A percentile compares a stretch with the other conserved stretches of the same genome.
phyloP scores from a whole-genome alignment of 2,329 filamentous ascomycete genomes.

The Dryadomyces sulphureus region DNA sequence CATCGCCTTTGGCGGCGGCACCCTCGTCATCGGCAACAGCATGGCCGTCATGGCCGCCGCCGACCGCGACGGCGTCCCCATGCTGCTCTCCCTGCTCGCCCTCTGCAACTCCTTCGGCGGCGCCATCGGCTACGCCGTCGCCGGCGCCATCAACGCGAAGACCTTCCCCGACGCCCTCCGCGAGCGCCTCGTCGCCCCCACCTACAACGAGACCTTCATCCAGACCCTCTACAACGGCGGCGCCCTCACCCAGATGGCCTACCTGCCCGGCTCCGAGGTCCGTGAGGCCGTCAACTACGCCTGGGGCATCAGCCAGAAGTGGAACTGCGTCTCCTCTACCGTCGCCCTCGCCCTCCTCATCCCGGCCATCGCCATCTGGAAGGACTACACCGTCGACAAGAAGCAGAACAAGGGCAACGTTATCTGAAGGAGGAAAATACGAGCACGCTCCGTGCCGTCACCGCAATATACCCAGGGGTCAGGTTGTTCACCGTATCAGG shows the following conservation, averaged over 20 bases:
- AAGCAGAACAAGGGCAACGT: slow-evolving; percentile 13
- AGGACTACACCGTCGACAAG: slow-evolving; percentile 11
- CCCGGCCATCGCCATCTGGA: slow-evolving; percentile 10
- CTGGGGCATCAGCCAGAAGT: slow-evolving; percentile 35
- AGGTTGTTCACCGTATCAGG: too few species aligned
- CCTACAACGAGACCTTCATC: slow-evolving; percentile 26
- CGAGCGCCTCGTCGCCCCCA: slow-evolving; percentile 28
- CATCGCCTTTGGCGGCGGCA: slow-evolving; percentile 35
- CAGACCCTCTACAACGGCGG: slow-evolving; percentile 26
- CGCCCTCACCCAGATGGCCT: slow-evolving; percentile 36
- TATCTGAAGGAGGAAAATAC: slow-evolving; percentile 3
- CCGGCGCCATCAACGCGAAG: slow-evolving; percentile 45
- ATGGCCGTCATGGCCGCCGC: slow-evolving; percentile 45
- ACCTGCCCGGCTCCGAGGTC: slow-evolving; percentile 30
- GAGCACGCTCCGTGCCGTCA: too few species aligned
- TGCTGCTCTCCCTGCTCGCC: slow-evolving; percentile 40
- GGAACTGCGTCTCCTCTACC: slow-evolving; percentile 31
- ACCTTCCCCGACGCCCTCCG: slow-evolving; percentile 35
- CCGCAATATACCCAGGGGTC: too few species aligned
- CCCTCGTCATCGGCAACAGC: slow-evolving; percentile 42
- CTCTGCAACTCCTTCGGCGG: slow-evolving; percentile 44
- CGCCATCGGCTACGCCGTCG: slow-evolving; percentile 42
- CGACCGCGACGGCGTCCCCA: slow-evolving; percentile 40
- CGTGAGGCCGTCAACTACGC: slow-evolving; percentile 40
- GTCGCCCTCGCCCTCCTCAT: slow-evolving; percentile 16